Evolutionary conservation across 768 basidiomycete genomes (phyloP).

Genomic region (Psilocybe subaeruginosa): DNA sequence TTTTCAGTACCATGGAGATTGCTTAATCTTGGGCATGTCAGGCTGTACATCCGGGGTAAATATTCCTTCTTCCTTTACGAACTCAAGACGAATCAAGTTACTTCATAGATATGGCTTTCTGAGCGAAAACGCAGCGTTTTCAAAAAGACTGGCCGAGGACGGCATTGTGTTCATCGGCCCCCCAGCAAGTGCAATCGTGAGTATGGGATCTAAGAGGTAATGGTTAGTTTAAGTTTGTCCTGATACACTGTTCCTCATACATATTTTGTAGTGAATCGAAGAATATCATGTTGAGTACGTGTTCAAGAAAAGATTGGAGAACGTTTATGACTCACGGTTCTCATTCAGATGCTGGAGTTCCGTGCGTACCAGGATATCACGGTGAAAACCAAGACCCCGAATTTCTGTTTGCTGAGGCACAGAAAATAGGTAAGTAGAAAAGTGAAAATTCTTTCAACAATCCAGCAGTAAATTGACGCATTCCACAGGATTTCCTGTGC

Average conservation of each 20-base stretch:
- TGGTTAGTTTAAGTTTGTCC: not conserved
- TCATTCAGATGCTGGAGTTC: slow-evolving; percentile 76
- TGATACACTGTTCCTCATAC: not conserved
- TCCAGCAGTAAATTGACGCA: not conserved
- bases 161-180: slow-evolving; percentile 93
- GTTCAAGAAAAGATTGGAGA: not conserved
- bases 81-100: not conserved
- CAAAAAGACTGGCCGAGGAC: slow-evolving; percentile 70
- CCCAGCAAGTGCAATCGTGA: slow-evolving; percentile 82
- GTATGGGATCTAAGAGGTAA: slow-evolving; percentile 94
- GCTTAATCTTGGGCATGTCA: slow-evolving; percentile 28
- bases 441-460: not conserved
- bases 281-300: slow-evolving; percentile 85
- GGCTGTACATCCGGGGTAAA: slow-evolving; percentile 92
- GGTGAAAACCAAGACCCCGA: slow-evolving; percentile 77
- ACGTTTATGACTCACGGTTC: not conserved
- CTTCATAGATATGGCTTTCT: slow-evolving; percentile 78
- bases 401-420: slow-evolving; percentile 70
- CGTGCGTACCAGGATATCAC: slow-evolving; percentile 95
- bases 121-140: slow-evolving; percentile 88
- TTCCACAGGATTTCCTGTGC: slow-evolving; percentile 75
- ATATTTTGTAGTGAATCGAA: slow-evolving; percentile 72
- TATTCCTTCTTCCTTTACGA: not conserved
- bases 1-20: not conserved
- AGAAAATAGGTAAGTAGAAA: slow-evolving; percentile 58